These are phyloP conservation scores for Amphibolis antarctica DNA, from an alignment of 106 monocot species.

Conservation along the genomic window DNA sequence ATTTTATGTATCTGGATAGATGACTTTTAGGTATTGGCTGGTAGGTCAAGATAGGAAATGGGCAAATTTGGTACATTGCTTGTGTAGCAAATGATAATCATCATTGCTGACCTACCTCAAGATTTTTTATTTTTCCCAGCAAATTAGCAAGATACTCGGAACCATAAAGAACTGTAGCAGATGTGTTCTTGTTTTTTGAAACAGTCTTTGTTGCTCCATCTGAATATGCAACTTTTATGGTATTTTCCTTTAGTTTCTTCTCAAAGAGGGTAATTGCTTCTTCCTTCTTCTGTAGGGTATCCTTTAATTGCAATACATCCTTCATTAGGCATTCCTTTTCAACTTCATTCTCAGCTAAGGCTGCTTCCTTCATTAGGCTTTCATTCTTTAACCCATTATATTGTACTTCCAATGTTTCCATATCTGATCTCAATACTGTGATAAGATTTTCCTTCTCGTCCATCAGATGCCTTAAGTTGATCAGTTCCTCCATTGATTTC, in stretches of 20 bases:
- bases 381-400: slow-evolving; percentile 36
- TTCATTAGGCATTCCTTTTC: slow-evolving; percentile 40
- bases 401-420: slow-evolving; percentile 20
- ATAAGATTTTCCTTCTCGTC: slow-evolving; percentile 37
- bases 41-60: too few relatives aligned
- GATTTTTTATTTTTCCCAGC: slow-evolving; percentile 7
- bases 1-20: neutral
- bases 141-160: slow-evolving; percentile 8
- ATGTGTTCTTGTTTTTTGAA: slow-evolving; percentile 14
- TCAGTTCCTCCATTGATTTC: slow-evolving; percentile 28
- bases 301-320: slow-evolving; percentile 17
- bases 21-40: too few relatives aligned
- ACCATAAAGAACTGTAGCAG: neutral
- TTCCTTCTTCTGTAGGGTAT: slow-evolving; percentile 28
- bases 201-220: slow-evolving; percentile 9
- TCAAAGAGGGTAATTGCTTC: slow-evolving; percentile 14
- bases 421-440: slow-evolving; percentile 28
- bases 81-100: neutral
- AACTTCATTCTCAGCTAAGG: slow-evolving; percentile 28
- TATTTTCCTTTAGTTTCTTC: slow-evolving; percentile 22
- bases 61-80: neutral
- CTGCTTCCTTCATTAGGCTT: slow-evolving; percentile 30
- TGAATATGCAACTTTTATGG: slow-evolving; percentile 8
- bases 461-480: slow-evolving; percentile 13
- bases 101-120: slow-evolving; percentile 1